Percentiles rank a stretch among this genome's conserved stretches.
These are phyloP conservation scores for Gossypium anomalum DNA, from an alignment of 345 rosid species.

Conservation along the genomic window DNA sequence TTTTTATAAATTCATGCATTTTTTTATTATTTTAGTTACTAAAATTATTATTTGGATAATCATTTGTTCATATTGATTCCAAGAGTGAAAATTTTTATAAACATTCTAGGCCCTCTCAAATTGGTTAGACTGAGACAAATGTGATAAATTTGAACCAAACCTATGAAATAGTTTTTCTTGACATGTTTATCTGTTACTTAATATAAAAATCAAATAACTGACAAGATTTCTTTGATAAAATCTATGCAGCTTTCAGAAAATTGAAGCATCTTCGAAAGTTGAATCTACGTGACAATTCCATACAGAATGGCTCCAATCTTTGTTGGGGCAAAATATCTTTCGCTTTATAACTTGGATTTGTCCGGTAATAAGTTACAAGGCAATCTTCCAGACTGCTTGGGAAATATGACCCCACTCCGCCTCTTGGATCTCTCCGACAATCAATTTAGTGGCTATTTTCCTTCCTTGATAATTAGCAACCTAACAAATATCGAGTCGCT, in stretches of 20 bases:
- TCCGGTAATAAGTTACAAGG: not conserved
- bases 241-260: not conserved
- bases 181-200: no score
- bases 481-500: slow-evolving; percentile 13
- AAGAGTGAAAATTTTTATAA: no score
- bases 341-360: slow-evolving; percentile 1
- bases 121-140: no score
- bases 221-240: not conserved
- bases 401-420: slow-evolving; percentile 5
- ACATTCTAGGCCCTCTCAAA: no score
- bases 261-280: not conserved
- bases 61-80: no score
- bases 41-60: no score
- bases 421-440: slow-evolving; percentile 1
- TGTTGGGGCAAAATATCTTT: not conserved
- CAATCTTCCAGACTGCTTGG: not conserved
- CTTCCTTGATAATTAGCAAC: slow-evolving; percentile 14
- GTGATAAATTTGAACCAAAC: no score
- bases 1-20: no score
- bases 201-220: not conserved
- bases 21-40: no score
- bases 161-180: no score
- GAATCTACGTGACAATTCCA: not conserved
- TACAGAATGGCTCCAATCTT: not conserved
- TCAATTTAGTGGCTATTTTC: not conserved